Conservation (phyloP, 331 rosid species). For the Saraca asoca region DNA sequence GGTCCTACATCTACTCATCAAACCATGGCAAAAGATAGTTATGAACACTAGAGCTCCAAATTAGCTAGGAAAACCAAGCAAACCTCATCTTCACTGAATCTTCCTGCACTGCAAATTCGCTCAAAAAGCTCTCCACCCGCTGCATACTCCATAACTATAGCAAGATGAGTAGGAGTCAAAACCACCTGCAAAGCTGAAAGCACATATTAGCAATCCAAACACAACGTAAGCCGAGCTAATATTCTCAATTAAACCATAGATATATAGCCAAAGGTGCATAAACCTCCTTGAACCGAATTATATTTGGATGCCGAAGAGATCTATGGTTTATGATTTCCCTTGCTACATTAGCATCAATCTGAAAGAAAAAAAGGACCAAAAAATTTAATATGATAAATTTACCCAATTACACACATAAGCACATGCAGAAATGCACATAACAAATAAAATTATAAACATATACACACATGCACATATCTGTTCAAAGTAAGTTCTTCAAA, state of each 20-base stretch:
- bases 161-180: conserved; percentile 90
- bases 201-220: conserved; percentile 23
- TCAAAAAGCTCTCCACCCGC: conserved; percentile 96
- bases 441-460: not conserved
- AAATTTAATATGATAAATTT: not conserved
- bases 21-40: too few relatives aligned
- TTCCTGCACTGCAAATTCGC: conserved; percentile 80
- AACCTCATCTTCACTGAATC: conserved; percentile 97
- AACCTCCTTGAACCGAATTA: conserved; percentile 91
- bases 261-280: not conserved
- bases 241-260: not conserved
- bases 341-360: conserved; percentile 93
- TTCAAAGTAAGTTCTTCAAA: not conserved
- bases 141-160: conserved; percentile 95
- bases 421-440: not conserved
- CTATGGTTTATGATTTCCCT: conserved; percentile 94
- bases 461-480: not conserved
- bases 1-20: too few relatives aligned
- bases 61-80: not conserved
- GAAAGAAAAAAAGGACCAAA: conserved; percentile 12
- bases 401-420: not conserved
- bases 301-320: conserved; percentile 85
- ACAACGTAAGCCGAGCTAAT: not conserved
- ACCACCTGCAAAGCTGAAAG: conserved; percentile 66
- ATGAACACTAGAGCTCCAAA: not conserved